Percentiles rank a stretch among this genome's conserved stretches.
These are phyloP conservation scores for Pleurotus citrinopileatus DNA, from an alignment of 768 basidiomycete species.

Conservation along the genomic window DNA sequence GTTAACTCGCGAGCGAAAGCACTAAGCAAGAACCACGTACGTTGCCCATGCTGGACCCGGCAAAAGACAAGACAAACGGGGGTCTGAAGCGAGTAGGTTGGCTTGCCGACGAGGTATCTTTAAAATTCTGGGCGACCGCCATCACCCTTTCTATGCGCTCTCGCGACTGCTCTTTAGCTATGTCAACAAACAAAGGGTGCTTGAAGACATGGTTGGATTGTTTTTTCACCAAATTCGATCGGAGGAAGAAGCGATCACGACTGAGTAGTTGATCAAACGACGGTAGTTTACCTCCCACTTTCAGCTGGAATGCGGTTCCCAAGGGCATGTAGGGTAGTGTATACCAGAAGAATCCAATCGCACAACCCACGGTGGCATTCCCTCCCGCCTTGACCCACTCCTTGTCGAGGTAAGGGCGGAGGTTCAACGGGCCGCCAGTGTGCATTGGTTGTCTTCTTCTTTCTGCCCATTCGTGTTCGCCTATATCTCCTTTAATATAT, in stretches of 20 bases:
- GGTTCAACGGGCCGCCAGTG: constrained; percentile 46
- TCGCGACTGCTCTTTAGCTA: constrained; percentile 25
- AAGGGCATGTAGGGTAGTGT: constrained; percentile 48
- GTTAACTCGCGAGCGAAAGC: not conserved
- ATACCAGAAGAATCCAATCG: constrained; percentile 40
- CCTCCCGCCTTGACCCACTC: constrained; percentile 47
- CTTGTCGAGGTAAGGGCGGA: constrained; percentile 46
- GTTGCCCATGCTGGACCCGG: constrained; percentile 9
- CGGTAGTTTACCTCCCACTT: constrained; percentile 36
- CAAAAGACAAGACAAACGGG: constrained; percentile 5
- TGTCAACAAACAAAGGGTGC: constrained; percentile 48
- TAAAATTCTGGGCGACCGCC: constrained; percentile 18
- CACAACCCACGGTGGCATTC: constrained; percentile 35
- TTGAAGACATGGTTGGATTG: constrained; percentile 30
- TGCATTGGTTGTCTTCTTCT: constrained; percentile 47
- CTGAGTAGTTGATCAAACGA: constrained; percentile 39
- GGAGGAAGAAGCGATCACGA: constrained; percentile 42
- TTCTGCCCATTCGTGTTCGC: constrained; percentile 49
- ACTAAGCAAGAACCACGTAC: not conserved
- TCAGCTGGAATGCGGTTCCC: constrained; percentile 22
- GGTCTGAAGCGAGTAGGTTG: constrained; percentile 13
- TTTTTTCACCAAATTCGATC: constrained; percentile 33
- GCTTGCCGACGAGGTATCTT: constrained; percentile 13
- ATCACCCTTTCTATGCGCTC: constrained; percentile 19
- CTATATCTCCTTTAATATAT: constrained; percentile 46